These are phyloP conservation scores for Wickerhamiella dianesei DNA, from an alignment of 805 yeast species.

Conservation along the genomic window DNA sequence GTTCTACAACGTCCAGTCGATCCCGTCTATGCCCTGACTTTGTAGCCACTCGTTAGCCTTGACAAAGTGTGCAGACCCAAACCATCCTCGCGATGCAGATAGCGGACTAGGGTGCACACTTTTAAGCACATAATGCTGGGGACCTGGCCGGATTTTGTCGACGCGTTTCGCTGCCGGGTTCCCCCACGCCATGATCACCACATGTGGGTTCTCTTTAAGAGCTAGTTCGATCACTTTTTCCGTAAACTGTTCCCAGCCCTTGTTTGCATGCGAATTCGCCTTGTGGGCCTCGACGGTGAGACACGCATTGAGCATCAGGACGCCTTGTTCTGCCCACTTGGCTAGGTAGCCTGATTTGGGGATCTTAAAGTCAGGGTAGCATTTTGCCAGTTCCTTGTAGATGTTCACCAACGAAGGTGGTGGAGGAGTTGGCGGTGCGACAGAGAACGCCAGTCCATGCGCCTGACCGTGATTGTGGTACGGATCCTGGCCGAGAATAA, in stretches of 20 bases:
- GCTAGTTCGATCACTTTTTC: slow-evolving; percentile 49
- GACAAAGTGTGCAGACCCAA: slow-evolving; percentile 59
- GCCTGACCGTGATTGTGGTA: slow-evolving; percentile 90
- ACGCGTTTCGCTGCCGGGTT: slow-evolving; percentile 55
- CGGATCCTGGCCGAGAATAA: slow-evolving; percentile 91
- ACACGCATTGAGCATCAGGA: slow-evolving; percentile 72
- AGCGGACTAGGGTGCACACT: slow-evolving; percentile 93
- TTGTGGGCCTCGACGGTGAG: slow-evolving; percentile 85
- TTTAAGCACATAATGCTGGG: slow-evolving; percentile 36
- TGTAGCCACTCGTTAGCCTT: slow-evolving; percentile 68
- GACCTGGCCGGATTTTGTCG: slow-evolving; percentile 26
- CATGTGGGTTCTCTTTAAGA: slow-evolving; percentile 26
- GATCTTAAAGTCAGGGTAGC: slow-evolving; percentile 54
- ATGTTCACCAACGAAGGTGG: slow-evolving; percentile 85
- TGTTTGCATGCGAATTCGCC: slow-evolving; percentile 81
- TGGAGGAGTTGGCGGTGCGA: slow-evolving; percentile 65
- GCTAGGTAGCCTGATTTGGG: slow-evolving; percentile 62
- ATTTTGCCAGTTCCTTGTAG: slow-evolving; percentile 55
- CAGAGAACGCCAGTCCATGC: slow-evolving; percentile 92
- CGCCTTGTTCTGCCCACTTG: slow-evolving; percentile 81
- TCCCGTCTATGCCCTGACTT: slow-evolving; percentile 32
- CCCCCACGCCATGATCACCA: slow-evolving; percentile 76
- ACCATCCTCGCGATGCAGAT: slow-evolving; percentile 79
- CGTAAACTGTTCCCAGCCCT: slow-evolving; percentile 90
- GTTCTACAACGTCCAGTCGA: slow-evolving; percentile 61